Base-by-base conservation (phyloP, 2,329 filamentous ascomycete species). In the Ophiostoma ulmi region DNA sequence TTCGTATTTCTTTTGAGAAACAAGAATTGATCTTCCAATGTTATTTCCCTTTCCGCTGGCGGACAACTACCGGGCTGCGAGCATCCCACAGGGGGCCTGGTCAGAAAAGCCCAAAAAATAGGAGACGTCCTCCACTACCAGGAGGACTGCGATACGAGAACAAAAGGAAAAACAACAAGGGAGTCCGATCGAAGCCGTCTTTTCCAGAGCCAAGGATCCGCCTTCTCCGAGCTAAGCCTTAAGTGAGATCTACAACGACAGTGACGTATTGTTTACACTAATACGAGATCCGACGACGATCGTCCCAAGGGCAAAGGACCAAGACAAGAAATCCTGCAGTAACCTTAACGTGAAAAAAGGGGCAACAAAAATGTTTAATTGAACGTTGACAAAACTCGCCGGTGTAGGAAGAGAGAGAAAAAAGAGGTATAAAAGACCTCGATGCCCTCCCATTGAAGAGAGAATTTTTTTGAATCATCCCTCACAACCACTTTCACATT, bases 271-370 rank as follows among this genome's bases (percentile, higher is more conserved):
- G n/a, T 26, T 26, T 4, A 58, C 52, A 58, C 13, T 8, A 58
- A 58, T 58, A 58, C 52, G 52, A 58, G 52, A 58, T 58, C n/a
- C 52, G 52, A 58, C 52, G 52, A 58, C 22, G 52, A 58, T 58
- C 52, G 52, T 17, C n/a, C 52, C 52, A 10, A 58, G n/a, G 52
- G 52, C 52, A 26, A 58, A 58, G 22, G 11, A 26, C 52, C 22
- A 58, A 58, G 52, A 58, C 52, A 58, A 17, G 17, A 26, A 20
- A 55, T 11, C n/a, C 2, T 26, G 52, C 52, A 58, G 22, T 10
- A 58, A 58, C n/a, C 52, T 26, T 22, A 13, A 58, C 26, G 22
- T 10, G n/a, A 58, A 17, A 5, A 10, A 58, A 58, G 52, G 52
- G 52, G 52, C 52, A 58, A 58, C 8, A 58, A 26, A 58, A 26